A percentile compares a stretch with the other conserved stretches of the same genome.
Conservation (phyloP, 164 flowering plant species). For the Aristolochia contorta region DNA sequence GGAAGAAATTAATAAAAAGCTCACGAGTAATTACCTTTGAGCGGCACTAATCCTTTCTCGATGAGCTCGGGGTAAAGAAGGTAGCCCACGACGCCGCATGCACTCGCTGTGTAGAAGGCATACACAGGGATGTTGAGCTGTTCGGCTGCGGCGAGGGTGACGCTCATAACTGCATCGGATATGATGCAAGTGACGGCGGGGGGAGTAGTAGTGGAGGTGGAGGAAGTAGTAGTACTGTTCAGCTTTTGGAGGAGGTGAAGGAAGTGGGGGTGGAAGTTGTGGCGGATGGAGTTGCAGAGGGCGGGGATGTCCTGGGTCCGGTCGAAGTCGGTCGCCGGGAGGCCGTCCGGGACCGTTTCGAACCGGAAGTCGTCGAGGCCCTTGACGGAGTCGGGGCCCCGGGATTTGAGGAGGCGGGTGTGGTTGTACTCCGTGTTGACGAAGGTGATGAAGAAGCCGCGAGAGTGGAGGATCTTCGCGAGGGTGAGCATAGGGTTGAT, state of each 20-base stretch:
- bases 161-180: slow-evolving; percentile 6
- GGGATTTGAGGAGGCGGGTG: slow-evolving; percentile 7
- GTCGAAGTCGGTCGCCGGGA: slow-evolving; percentile 28
- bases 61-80: slow-evolving; percentile 4
- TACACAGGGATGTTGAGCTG: slow-evolving; percentile 4
- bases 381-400: slow-evolving; percentile 7
- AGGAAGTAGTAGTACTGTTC: neutral
- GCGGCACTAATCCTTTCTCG: slow-evolving; percentile 5
- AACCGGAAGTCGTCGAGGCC: slow-evolving; percentile 24
- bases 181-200: slow-evolving; percentile 6
- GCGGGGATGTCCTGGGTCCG: slow-evolving; percentile 28
- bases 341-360: slow-evolving; percentile 28
- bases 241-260: slow-evolving; percentile 1
- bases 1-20: too few species aligned
- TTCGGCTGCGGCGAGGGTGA: slow-evolving; percentile 5
- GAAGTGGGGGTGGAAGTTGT: slow-evolving; percentile 1
- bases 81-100: slow-evolving; percentile 4
- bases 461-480: slow-evolving; percentile 13
- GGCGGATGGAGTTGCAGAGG: slow-evolving; percentile 17
- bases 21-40: slow-evolving; percentile 12
- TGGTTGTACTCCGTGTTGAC: slow-evolving; percentile 16
- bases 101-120: slow-evolving; percentile 4
- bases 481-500: slow-evolving; percentile 4
- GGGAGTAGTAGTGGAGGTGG: too few species aligned
- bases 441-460: slow-evolving; percentile 23